Evolutionary conservation across 345 rosid species (phyloP).

Genomic region (Brassica rapa): DNA sequence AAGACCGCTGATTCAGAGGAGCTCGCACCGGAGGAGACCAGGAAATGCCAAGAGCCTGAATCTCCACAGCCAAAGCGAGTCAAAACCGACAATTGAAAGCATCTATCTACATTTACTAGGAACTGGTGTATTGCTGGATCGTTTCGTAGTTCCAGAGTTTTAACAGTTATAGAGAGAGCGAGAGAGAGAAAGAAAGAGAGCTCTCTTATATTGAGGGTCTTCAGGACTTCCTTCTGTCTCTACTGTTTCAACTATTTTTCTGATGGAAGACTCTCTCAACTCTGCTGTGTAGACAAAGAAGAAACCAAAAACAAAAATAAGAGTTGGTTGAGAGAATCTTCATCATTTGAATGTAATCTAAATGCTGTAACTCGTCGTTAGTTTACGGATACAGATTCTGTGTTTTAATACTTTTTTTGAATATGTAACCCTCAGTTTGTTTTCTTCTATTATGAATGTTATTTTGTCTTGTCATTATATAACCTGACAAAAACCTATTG

Average conservation of each 20-base stretch:
- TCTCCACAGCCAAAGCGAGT: conserved; percentile 38
- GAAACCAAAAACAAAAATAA: conserved; percentile 1
- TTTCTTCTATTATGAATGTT: neutral
- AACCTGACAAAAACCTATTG: conserved; percentile 25
- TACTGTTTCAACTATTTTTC: conserved; percentile 27
- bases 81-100: conserved; percentile 33
- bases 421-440: neutral
- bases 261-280: conserved; percentile 35
- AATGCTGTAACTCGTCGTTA: conserved; percentile 28
- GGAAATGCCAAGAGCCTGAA: conserved; percentile 30
- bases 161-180: conserved; percentile 18
- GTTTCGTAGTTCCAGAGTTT: conserved; percentile 10
- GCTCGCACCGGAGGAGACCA: conserved; percentile 33
- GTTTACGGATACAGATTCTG: conserved; percentile 24
- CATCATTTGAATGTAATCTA: conserved; percentile 35
- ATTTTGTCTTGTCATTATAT: neutral
- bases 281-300: conserved; percentile 29
- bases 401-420: neutral
- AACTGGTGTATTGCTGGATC: neutral
- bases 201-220: neutral
- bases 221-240: conserved; percentile 19
- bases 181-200: neutral
- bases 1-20: conserved; percentile 39
- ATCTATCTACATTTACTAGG: neutral
- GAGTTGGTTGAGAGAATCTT: conserved; percentile 34